Evolutionary conservation across 2,329 filamentous ascomycete species (phyloP).

Genomic region (Ceratocystis papillata): DNA sequence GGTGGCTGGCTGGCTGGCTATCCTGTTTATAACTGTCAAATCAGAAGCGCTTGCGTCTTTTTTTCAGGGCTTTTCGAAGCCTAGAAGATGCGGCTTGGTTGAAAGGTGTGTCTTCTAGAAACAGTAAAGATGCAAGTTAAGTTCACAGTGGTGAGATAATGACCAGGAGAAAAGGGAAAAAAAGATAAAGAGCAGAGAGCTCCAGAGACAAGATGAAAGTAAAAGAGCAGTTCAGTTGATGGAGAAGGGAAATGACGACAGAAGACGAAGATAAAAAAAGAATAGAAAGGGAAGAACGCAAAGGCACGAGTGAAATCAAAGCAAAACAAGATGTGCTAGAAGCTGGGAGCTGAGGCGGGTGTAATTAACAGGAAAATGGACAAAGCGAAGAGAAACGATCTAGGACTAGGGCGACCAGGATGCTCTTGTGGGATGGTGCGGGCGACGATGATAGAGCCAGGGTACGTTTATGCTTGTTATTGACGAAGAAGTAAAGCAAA

Average conservation of each 20-base stretch:
- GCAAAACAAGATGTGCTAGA: constrained; percentile 18
- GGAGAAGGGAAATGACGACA: neutral
- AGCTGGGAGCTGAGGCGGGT: constrained; percentile 1
- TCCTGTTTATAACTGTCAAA: constrained; percentile 2
- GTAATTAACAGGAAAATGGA: constrained; percentile 14
- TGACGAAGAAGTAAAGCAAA: constrained; percentile 7
- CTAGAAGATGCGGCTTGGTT: constrained; percentile 6
- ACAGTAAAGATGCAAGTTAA: constrained; percentile 14
- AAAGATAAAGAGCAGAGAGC: neutral
- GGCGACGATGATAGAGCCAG: constrained; percentile 14
- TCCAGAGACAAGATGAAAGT: neutral
- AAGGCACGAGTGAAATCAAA: constrained; percentile 9
- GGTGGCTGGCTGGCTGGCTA: neutral
- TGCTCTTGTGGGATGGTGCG: constrained; percentile 1
- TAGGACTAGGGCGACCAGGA: constrained; percentile 4
- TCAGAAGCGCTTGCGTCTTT: constrained; percentile 15
- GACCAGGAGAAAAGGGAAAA: neutral
- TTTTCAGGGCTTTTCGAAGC: neutral
- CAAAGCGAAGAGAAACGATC: constrained; percentile 17
- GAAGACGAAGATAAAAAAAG: neutral
- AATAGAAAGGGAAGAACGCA: neutral
- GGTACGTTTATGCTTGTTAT: constrained; percentile 1
- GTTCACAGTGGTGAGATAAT: neutral
- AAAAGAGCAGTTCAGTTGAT: neutral
- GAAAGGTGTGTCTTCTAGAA: constrained; percentile 16